A percentile compares a stretch with the other conserved stretches of the same genome.
Conservation (phyloP, 2,329 filamentous ascomycete species). For the Xylaria arbuscula region DNA sequence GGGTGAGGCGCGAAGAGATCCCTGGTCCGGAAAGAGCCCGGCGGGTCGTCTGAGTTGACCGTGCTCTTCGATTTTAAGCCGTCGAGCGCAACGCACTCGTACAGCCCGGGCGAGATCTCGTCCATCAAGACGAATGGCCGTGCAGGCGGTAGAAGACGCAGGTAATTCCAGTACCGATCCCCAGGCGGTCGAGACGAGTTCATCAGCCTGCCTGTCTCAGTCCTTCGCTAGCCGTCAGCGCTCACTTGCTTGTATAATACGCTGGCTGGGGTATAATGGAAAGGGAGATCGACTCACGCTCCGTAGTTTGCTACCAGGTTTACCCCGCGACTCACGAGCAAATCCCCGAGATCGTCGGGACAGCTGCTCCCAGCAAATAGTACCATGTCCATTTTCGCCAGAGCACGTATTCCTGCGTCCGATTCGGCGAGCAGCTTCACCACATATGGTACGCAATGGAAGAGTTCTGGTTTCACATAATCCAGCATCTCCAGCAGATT, state of each 20-base stretch:
- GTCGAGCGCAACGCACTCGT: constrained; percentile 49
- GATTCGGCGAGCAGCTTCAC: constrained; percentile 68
- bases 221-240: constrained; percentile 50
- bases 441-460: constrained; percentile 68
- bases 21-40: constrained; percentile 57
- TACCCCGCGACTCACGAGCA: constrained; percentile 60
- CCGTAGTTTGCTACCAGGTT: constrained; percentile 63
- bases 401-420: constrained; percentile 58
- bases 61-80: constrained; percentile 49
- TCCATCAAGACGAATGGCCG: constrained; percentile 55
- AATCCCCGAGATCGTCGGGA: constrained; percentile 64
- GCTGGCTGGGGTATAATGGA: no score
- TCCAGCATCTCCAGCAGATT: constrained; percentile 56
- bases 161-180: constrained; percentile 67
- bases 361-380: constrained; percentile 64
- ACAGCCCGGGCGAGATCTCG: constrained; percentile 49
- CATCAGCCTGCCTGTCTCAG: constrained; percentile 68
- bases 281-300: constrained; percentile 50
- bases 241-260: neutral
- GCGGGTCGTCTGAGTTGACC: constrained; percentile 57
- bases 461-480: constrained; percentile 57
- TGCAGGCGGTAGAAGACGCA: constrained; percentile 56
- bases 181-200: constrained; percentile 61
- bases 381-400: constrained; percentile 59
- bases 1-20: constrained; percentile 59